A percentile compares a stretch with the other conserved stretches of the same genome.
These are phyloP conservation scores for Ambrosia trifida DNA, from an alignment of 129 eudicot species.

Conservation along the genomic window DNA sequence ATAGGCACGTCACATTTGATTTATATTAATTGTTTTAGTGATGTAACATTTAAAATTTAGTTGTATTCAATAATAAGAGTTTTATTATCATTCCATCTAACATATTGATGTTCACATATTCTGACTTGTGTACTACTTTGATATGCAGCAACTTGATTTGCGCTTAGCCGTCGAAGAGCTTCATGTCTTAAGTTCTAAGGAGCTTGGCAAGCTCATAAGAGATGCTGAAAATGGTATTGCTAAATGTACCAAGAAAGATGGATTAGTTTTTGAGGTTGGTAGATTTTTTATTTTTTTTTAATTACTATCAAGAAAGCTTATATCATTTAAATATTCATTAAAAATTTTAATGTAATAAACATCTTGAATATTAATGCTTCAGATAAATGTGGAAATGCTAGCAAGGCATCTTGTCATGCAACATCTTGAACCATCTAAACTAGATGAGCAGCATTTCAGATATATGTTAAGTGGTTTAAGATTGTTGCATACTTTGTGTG, in stretches of 20 bases:
- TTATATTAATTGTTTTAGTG: no score
- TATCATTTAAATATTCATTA: not conserved
- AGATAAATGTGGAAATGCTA: conserved; percentile 62
- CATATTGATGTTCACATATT: conserved; percentile 3
- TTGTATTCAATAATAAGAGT: no score
- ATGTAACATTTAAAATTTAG: no score
- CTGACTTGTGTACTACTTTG: conserved; percentile 17
- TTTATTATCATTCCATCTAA: no score
- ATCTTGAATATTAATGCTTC: conserved; percentile 26
- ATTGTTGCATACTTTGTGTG: conserved; percentile 60
- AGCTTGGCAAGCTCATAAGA: conserved; percentile 50
- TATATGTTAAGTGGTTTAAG: conserved; percentile 59
- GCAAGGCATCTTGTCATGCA: conserved; percentile 55
- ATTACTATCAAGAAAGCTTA: no score
- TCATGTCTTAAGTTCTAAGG: conserved; percentile 50
- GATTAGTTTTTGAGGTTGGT: conserved; percentile 57
- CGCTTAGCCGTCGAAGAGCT: conserved; percentile 58
- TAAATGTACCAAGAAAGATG: conserved; percentile 39
- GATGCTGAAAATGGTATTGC: conserved; percentile 47
- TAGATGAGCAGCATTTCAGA: conserved; percentile 48
- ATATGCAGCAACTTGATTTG: conserved; percentile 55
- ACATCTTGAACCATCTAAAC: conserved; percentile 36
- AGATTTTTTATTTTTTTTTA: not conserved
- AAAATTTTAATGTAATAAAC: not conserved
- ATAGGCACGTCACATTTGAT: not conserved